Percentiles rank a stretch among this genome's conserved stretches.
These are phyloP conservation scores for Cymodocea nodosa DNA, from an alignment of 116 monocot species.

Conservation along the genomic window DNA sequence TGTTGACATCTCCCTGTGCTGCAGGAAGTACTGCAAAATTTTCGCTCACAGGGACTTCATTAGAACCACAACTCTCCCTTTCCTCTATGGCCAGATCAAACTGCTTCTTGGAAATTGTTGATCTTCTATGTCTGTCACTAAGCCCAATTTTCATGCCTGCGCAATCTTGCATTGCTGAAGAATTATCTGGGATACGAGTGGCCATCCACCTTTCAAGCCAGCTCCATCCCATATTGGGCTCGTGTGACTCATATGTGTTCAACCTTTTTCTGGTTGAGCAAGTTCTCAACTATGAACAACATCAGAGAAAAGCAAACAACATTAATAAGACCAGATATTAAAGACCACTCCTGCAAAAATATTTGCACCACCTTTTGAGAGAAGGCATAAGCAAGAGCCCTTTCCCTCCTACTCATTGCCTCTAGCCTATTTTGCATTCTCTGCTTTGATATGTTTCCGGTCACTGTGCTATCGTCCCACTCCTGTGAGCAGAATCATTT, in stretches of 20 bases:
- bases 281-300: conserved; percentile 35
- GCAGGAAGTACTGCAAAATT: conserved; percentile 7
- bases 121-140: conserved; percentile 3
- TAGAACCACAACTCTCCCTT: conserved; percentile 80
- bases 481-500: background rate
- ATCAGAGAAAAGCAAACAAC: background rate
- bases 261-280: conserved; percentile 47
- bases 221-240: conserved; percentile 54
- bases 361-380: conserved; percentile 59
- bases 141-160: conserved; percentile 21
- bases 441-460: conserved; percentile 43
- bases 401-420: conserved; percentile 65
- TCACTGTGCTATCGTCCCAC: conserved; percentile 45
- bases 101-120: conserved; percentile 23
- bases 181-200: conserved; percentile 37
- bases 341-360: background rate
- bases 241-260: conserved; percentile 16
- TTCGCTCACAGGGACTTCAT: conserved; percentile 54
- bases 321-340: background rate
- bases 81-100: conserved; percentile 32
- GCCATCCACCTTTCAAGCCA: conserved; percentile 99
- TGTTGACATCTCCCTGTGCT: conserved; percentile 7
- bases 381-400: conserved; percentile 87
- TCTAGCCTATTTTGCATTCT: conserved; percentile 69
- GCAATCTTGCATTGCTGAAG: conserved; percentile 20